These are phyloP conservation scores for Pestalotiopsis sp. DNA, from an alignment of 2,329 filamentous ascomycete species.

Conservation along the genomic window DNA sequence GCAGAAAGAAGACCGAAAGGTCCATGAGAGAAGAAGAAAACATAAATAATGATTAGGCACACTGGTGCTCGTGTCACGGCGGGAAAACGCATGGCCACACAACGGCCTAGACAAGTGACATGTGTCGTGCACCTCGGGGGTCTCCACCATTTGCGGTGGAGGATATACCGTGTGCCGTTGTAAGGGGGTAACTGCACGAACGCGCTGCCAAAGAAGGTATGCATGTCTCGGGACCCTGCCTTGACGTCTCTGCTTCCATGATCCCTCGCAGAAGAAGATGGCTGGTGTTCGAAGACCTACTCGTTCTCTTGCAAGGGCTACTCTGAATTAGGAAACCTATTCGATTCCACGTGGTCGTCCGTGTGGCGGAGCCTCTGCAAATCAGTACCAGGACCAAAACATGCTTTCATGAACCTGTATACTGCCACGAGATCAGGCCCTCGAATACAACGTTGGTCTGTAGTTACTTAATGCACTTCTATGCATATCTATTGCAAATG, in stretches of 20 bases:
- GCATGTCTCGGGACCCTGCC: background rate
- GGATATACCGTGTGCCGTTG: background rate
- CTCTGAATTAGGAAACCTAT: background rate
- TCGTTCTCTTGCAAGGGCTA: background rate
- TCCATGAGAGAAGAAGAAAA: background rate
- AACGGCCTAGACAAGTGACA: background rate
- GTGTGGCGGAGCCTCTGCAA: background rate
- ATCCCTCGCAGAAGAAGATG: background rate
- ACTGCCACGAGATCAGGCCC: too few species aligned
- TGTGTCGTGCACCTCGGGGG: background rate
- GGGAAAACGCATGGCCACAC: background rate
- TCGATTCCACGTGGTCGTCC: background rate
- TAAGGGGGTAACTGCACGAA: background rate
- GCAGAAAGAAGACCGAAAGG: background rate
- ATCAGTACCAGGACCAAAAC: too few species aligned
- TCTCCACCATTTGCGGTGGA: background rate
- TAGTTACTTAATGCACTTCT: too few species aligned
- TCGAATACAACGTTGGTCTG: too few species aligned
- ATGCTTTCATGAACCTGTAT: too few species aligned
- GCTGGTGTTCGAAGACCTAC: background rate
- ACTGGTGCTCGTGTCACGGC: background rate
- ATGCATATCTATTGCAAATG: too few species aligned
- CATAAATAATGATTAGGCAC: background rate
- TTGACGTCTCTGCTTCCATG: background rate
- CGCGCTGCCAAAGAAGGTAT: background rate